Evolutionary conservation across 139 green algal species (phyloP), one percentile per base, ranked within the genome.

Genomic region (Spirogloea muscicola): DNA sequence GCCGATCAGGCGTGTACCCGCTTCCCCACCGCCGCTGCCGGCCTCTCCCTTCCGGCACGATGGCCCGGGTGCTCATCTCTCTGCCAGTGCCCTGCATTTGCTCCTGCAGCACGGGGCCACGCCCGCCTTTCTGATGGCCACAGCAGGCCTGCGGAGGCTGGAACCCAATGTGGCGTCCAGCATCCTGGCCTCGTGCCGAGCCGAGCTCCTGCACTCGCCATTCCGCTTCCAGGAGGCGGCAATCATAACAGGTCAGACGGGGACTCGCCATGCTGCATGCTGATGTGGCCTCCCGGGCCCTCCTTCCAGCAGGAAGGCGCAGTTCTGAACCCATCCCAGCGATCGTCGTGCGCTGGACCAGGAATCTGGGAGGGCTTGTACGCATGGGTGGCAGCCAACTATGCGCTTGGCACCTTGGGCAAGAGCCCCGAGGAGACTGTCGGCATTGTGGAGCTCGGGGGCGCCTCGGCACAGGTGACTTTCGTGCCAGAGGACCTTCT

Each of bases 71-170:
- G n/a, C n/a, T n/a, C n/a, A n/a, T n/a, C n/a, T n/a, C n/a, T n/a
- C n/a, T n/a, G n/a, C n/a, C n/a, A n/a, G n/a, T n/a, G n/a, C n/a
- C n/a, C n/a, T n/a, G n/a, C n/a, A n/a, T n/a, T n/a, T n/a, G n/a
- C n/a, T n/a, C n/a, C n/a, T n/a, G n/a, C n/a, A n/a, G n/a, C n/a
- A n/a, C n/a, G n/a, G n/a, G 10, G 13, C 58, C n/a, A 79, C 71
- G 49, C 71, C 71, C 40, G 43, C 72, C 59, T 61, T 55, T 16
- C 51, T 79, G 27, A 79, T 79, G 71, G 71, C 71, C 18, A 79
- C 71, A 29, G 71, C 71, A 34, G 71, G 71, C 9, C 71, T 79
- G 21, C 37, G 71, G 0, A 37, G 55, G 33, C 25, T 79, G 49
- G 40, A 61, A 5, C 38, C 57, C 5, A 52, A 13, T n/a, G 63